Percentiles rank a stretch among this genome's conserved stretches.
phyloP scores from a whole-genome alignment of 805 yeast species.

The Candida chilensis region DNA sequence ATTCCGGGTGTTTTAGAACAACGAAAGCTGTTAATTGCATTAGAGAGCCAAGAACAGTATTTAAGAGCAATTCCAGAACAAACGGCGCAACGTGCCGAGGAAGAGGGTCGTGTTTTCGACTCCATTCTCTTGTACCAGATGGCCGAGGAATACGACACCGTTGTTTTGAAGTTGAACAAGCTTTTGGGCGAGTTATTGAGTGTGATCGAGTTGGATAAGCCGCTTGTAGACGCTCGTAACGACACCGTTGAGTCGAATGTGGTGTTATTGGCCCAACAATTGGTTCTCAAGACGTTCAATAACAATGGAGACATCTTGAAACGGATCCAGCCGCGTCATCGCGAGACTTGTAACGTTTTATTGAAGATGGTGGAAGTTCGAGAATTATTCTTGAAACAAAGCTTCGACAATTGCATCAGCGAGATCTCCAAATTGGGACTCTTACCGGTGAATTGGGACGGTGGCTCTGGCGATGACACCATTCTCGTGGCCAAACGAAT shows the following conservation, averaged over 20 bases:
- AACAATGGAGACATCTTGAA: conserved; percentile 52
- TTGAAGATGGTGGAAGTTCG: conserved; percentile 64
- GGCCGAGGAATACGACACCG: conserved; percentile 81
- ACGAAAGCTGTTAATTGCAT: conserved; percentile 55
- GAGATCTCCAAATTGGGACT: conserved; percentile 52
- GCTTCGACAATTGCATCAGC: conserved; percentile 51
- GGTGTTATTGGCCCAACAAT: conserved; percentile 34
- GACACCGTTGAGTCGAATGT: conserved; percentile 37
- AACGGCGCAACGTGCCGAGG: conserved; percentile 82
- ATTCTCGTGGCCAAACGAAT: conserved; percentile 51
- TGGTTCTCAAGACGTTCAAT: conserved; percentile 31
- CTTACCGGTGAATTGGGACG: conserved; percentile 41
- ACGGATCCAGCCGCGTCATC: conserved; percentile 43
- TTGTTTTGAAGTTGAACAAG: conserved; percentile 63
- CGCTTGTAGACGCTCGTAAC: conserved; percentile 23
- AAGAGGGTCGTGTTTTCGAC: conserved; percentile 83
- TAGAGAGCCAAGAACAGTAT: conserved; percentile 51
- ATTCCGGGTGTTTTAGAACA: conserved; percentile 79
- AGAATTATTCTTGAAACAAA: conserved; percentile 40
- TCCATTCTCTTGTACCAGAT: conserved; percentile 81
- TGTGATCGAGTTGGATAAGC: conserved; percentile 58
- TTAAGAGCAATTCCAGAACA: conserved; percentile 67
- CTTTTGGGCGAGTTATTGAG: conserved; percentile 71
- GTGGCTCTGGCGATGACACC: conserved; percentile 30
- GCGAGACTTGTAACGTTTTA: conserved; percentile 57